These are phyloP conservation scores for Auricularia cornea DNA, from an alignment of 768 basidiomycete species.

Conservation along the genomic window DNA sequence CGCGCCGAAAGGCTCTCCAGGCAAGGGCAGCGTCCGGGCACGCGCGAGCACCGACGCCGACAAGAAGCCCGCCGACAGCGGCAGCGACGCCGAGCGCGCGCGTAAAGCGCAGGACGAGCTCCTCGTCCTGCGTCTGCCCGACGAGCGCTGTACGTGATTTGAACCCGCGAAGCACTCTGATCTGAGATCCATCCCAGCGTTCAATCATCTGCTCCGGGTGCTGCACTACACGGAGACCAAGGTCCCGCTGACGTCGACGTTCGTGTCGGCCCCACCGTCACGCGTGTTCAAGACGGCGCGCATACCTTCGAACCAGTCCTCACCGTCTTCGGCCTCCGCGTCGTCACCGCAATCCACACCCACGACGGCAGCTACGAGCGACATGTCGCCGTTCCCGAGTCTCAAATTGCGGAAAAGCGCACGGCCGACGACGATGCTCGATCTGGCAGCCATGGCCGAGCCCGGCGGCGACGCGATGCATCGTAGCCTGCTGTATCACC, in stretches of 20 bases:
- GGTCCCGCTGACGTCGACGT: background rate
- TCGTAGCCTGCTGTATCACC: background rate
- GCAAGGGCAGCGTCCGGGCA: background rate
- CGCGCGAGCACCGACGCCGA: background rate
- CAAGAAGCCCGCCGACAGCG: background rate
- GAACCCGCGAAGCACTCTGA: background rate
- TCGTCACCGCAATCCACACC: background rate
- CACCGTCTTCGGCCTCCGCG: background rate
- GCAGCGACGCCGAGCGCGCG: background rate
- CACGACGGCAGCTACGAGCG: background rate
- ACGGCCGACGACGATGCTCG: background rate
- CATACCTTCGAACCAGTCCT: background rate
- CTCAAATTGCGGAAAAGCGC: background rate
- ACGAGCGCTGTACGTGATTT: background rate
- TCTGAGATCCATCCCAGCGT: background rate
- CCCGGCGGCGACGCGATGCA: background rate
- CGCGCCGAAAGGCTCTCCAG: background rate
- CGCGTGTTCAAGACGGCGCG: background rate
- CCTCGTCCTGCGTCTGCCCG: background rate
- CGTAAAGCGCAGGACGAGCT: background rate
- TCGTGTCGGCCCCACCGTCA: background rate
- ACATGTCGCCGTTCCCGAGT: background rate
- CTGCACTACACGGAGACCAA: background rate
- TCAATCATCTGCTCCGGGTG: background rate
- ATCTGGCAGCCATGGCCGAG: background rate